These are phyloP conservation scores for Sugiyamaella sp. DNA, from an alignment of 1,139 yeast genomes.

Conservation along the genomic window DNA sequence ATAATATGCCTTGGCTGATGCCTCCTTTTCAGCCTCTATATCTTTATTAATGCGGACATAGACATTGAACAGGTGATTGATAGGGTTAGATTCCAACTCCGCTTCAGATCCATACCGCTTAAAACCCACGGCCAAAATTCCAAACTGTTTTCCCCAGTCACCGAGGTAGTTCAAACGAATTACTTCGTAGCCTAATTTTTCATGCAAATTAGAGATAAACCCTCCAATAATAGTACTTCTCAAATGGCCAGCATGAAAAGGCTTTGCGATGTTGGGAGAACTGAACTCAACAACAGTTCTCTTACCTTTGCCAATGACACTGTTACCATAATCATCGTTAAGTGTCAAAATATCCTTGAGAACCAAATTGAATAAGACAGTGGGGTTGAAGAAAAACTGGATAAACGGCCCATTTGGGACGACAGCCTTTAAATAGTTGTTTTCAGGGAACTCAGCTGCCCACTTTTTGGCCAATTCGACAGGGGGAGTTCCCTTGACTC, in stretches of 20 bases:
- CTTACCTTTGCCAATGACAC: slow-evolving; percentile 75
- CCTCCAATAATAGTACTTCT: slow-evolving; percentile 99
- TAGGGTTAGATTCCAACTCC: slow-evolving; percentile 73
- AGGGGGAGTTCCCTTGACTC: slow-evolving; percentile 85
- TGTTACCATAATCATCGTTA: slow-evolving; percentile 65
- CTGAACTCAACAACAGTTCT: slow-evolving; percentile 85
- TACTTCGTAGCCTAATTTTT: slow-evolving; percentile 88
- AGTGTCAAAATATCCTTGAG: slow-evolving; percentile 70
- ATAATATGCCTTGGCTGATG: slow-evolving; percentile 43
- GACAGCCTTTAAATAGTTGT: slow-evolving; percentile 68
- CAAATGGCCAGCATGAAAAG: slow-evolving; percentile 99
- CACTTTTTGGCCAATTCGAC: slow-evolving; percentile 83
- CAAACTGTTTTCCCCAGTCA: slow-evolving; percentile 99
- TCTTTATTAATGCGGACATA: slow-evolving; percentile 87
- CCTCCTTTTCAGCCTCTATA: slow-evolving; percentile 73
- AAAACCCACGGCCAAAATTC: slow-evolving; percentile 92
- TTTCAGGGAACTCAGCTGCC: slow-evolving; percentile 57
- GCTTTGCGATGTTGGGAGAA: slow-evolving; percentile 98
- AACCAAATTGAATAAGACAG: slow-evolving; percentile 66
- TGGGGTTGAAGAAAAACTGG: slow-evolving; percentile 80
- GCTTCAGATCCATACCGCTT: slow-evolving; percentile 82
- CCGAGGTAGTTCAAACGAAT: slow-evolving; percentile 91
- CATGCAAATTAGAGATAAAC: slow-evolving; percentile 87
- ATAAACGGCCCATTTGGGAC: slow-evolving; percentile 88
- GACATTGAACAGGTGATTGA: slow-evolving; percentile 91